phyloP scores from a whole-genome alignment of 768 basidiomycete genomes.

The Zangia roseola region DNA sequence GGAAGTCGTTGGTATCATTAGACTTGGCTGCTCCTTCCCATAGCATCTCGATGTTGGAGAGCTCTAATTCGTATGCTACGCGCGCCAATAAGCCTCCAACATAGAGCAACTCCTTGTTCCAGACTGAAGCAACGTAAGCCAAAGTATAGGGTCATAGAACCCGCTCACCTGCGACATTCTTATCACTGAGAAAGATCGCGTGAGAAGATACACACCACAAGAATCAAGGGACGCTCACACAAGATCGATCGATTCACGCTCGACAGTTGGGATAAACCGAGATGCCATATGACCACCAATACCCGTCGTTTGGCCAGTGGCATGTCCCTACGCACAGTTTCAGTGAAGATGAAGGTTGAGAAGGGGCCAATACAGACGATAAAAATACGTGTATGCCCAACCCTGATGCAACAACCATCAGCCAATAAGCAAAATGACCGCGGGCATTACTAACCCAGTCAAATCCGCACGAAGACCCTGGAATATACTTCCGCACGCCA shows the following conservation, averaged over 20 bases:
- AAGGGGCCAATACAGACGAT: constrained; percentile 52
- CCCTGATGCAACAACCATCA: constrained; percentile 39
- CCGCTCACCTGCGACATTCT: constrained; percentile 67
- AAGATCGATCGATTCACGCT: constrained; percentile 89
- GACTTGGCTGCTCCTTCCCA: constrained; percentile 54
- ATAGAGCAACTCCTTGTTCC: constrained; percentile 88
- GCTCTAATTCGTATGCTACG: constrained; percentile 81
- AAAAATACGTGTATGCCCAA: constrained; percentile 75
- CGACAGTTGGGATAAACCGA: constrained; percentile 93
- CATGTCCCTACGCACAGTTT: constrained; percentile 62
- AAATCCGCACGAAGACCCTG: constrained; percentile 85
- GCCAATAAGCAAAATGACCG: not conserved
- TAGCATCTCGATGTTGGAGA: constrained; percentile 53
- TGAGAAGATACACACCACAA: not conserved
- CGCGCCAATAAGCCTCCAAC: constrained; percentile 83
- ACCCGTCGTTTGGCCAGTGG: constrained; percentile 91
- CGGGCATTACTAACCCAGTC: constrained; percentile 56
- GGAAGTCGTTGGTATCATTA: constrained; percentile 26
- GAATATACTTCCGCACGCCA: constrained; percentile 77
- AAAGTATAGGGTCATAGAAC: not conserved
- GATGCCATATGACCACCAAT: constrained; percentile 68
- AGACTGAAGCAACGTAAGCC: constrained; percentile 44
- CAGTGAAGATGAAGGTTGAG: not conserved
- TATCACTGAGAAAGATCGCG: constrained; percentile 53
- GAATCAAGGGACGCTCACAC: constrained; percentile 49